phyloP scores from a whole-genome alignment of 2,329 filamentous ascomycete genomes.

The Talaromyces sp. region DNA sequence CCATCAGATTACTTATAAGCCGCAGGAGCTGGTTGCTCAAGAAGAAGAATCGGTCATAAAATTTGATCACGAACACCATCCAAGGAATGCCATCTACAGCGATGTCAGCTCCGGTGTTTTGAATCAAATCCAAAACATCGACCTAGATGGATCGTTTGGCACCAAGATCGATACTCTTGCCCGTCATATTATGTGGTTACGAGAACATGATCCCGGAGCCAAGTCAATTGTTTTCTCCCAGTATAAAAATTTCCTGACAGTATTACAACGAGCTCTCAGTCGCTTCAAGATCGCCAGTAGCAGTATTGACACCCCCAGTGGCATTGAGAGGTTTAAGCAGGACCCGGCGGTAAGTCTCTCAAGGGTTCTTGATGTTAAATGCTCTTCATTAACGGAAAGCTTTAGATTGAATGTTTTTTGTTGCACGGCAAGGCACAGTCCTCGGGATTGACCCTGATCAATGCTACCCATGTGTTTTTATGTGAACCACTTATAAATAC shows the following conservation, averaged over 20 bases:
- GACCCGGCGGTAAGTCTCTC: conserved; percentile 59
- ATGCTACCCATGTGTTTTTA: conserved; percentile 90
- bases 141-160: conserved; percentile 74
- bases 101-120: conserved; percentile 72
- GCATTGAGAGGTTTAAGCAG: conserved; percentile 74
- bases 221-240: conserved; percentile 97
- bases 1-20: conserved; percentile 83
- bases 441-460: conserved; percentile 86
- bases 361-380: neutral
- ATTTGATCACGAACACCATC: conserved; percentile 32
- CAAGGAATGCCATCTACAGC: conserved; percentile 68
- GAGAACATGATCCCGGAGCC: conserved; percentile 78
- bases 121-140: conserved; percentile 78
- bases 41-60: conserved; percentile 48
- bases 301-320: conserved; percentile 68
- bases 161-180: conserved; percentile 86
- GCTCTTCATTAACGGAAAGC: conserved; percentile 20
- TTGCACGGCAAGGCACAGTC: conserved; percentile 87
- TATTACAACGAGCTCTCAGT: conserved; percentile 70
- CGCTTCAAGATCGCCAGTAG: conserved; percentile 73
- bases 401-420: conserved; percentile 74
- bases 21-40: conserved; percentile 70
- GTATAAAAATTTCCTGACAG: conserved; percentile 76
- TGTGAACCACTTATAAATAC: conserved; percentile 94
- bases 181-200: conserved; percentile 82